Base-by-base conservation (phyloP, 148 eudicot species). In the Vaccinium vitisidaea region DNA sequence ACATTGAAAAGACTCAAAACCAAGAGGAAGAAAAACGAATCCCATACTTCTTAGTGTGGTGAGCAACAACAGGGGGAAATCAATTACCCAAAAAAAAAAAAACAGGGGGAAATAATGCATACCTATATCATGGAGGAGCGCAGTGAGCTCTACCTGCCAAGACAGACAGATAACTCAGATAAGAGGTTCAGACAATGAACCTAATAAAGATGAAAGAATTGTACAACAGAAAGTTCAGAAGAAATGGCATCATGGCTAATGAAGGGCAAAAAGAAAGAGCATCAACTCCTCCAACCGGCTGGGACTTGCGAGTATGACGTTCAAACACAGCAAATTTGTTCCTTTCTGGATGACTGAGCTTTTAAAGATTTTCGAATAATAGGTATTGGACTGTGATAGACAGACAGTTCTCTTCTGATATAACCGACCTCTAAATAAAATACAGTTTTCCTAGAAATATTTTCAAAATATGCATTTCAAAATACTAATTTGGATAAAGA, bases 91-190 rank as follows among this genome's bases (percentile, higher is more conserved):
- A 32, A 32, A 32, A 32, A 30, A 30, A 32, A 32, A 56, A 39
- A 74, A 73, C 46, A 4, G 46, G 49, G 39, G 23, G 80, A 46
- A 46, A 12, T 6, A 70, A 8, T 15, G 48, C 19, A 71, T 88
- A 95, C 98, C 98, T 85, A 95, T 94, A 85, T 95, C 98, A 88
- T 95, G 98, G 63, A 97, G 94, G 89, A 97, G 96, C 13, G 98
- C 99, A 88, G 99, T 96, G 77, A 97, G 93, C 88, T 95, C 97
- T 80, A 95, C 98, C 98, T 95, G 88, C 88, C 85, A 87, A 79
- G 25, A 69, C 1, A 84, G 65, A 75, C 58, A 82, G 27, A 67
- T 16, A 65, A 84, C 58, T 70, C 58, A 82, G 27, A 67, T n/a
- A 65, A 82, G 55, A 76, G 36, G 30, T 77, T 75, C 52, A 52